Conservation (phyloP, 331 rosid genomes). For the Rosa hybrid region DNA sequence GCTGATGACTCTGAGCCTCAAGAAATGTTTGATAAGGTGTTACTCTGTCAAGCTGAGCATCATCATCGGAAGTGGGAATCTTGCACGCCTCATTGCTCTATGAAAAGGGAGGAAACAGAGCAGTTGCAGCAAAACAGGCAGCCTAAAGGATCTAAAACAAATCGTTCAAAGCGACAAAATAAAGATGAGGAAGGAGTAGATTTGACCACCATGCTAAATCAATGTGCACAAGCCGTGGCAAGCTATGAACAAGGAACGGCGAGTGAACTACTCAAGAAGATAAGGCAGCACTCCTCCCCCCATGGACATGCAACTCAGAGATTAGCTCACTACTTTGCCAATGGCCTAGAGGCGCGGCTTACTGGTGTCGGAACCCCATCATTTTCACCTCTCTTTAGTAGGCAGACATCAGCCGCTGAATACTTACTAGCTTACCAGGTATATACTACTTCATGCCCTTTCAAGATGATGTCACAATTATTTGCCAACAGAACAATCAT, state of each 20-base stretch:
- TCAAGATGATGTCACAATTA: constrained; percentile 10
- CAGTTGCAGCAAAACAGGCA: constrained; percentile 19
- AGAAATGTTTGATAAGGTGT: constrained; percentile 66
- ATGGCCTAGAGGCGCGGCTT: constrained; percentile 38
- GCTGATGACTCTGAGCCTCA: constrained; percentile 45
- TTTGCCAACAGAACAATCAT: constrained; percentile 28
- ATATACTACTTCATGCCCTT: constrained; percentile 29
- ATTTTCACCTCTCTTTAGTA: not conserved
- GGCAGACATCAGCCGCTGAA: constrained; percentile 14
- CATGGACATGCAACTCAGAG: constrained; percentile 30
- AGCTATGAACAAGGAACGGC: constrained; percentile 22
- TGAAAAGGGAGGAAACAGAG: constrained; percentile 23
- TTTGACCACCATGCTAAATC: constrained; percentile 27
- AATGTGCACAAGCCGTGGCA: constrained; percentile 38
- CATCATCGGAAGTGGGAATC: constrained; percentile 17
- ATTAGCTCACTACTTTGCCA: constrained; percentile 39
- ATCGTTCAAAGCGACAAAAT: constrained; percentile 26
- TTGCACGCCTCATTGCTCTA: constrained; percentile 10
- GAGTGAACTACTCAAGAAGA: constrained; percentile 20
- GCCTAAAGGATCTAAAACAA: constrained; percentile 16
- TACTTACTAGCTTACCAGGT: constrained; percentile 24
- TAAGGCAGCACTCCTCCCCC: constrained; percentile 33
- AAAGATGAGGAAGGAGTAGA: constrained; percentile 23
- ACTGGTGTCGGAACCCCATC: not conserved
- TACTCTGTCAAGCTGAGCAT: constrained; percentile 36